phyloP scores from a whole-genome alignment of 1,284 basidiomycete genomes.

The Cutaneotrichosporon sp. region DNA sequence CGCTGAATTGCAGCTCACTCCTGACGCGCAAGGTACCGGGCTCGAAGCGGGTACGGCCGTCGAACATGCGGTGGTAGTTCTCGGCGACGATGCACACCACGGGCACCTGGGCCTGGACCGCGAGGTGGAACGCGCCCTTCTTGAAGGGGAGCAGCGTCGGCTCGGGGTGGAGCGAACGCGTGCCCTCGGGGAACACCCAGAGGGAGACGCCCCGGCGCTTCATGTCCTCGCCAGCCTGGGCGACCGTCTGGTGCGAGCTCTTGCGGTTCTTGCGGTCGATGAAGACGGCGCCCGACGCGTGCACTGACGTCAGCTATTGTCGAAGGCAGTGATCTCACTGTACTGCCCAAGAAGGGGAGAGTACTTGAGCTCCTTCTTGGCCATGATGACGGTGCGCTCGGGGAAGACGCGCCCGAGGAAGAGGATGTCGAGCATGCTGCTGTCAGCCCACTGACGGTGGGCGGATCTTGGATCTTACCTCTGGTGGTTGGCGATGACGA shows the following conservation, averaged over 20 bases:
- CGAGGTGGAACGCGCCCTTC: conserved; percentile 97
- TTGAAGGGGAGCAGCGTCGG: conserved; percentile 84
- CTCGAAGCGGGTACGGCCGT: conserved; percentile 76
- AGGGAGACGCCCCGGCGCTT: conserved; percentile 69
- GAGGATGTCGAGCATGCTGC: conserved; percentile 78
- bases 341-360: conserved; percentile 86
- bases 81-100: conserved; percentile 91
- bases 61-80: conserved; percentile 82
- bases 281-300: conserved; percentile 88
- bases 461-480: conserved; percentile 50
- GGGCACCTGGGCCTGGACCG: conserved; percentile 77
- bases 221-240: conserved; percentile 78
- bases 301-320: conserved; percentile 62
- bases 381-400: conserved; percentile 79
- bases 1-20: conserved; percentile 64
- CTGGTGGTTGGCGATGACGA: conserved; percentile 92
- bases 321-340: conserved; percentile 51
- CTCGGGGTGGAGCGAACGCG: conserved; percentile 69
- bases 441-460: no score
- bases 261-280: conserved; percentile 82
- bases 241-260: conserved; percentile 73
- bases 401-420: conserved; percentile 87
- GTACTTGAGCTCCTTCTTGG: conserved; percentile 88
- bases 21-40: conserved; percentile 75
- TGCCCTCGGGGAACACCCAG: conserved; percentile 93